Evolutionary conservation across 2,329 filamentous ascomycete species (phyloP), one percentile per base, ranked within the genome.

Genomic region (Apiospora saccharicola): DNA sequence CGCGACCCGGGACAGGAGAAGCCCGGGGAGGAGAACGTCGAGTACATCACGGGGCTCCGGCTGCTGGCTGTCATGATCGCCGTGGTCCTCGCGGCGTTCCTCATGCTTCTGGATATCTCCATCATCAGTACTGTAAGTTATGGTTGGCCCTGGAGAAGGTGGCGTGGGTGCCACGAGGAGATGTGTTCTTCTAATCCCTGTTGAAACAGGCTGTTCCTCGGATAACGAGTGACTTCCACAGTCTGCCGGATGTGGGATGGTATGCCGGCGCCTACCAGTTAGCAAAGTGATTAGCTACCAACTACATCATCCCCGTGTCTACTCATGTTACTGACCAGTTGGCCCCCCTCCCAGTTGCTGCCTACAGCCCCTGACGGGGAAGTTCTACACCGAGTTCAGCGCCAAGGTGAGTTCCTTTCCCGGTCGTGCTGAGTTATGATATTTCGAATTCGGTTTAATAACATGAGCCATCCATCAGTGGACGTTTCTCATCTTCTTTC

Each of bases 51-150:
- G 4, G 80, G 80, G 16, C 71, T 75, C 43, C 78, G 77, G 69
- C 75, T 80, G 8, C 24, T 70, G 4, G 53, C 75, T 14, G 74
- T 80, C 12, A 73, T 84, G 24, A 72, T 73, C 7, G 79, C 79
- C 2, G 76, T 88, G 19, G 85, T 84, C 0, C 73, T 85, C 4
- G 83, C 82, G 10, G 81, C 82, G 19, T 88, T 88, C 72, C 75
- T 88, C 24, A 83, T 87, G 78, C 75, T 89, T 73, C 74, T 90
- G 4, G 88, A 90, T 71, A 85, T 82, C 49, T 87, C 87, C 0
- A 89, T 90, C 69, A 82, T 90, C 70, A 81, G 84, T 12, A 90
- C 88, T 5, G 88, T 85, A 73, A 30, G 26, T 30, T 30, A 30
- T 30, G 70, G 79, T 71, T 13, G 24, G 8, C 12, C 14, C 24